Evolutionary conservation across 2,329 filamentous ascomycete species (phyloP), one percentile per base, ranked within the genome.

Genomic region (Diaporthe australafricana): DNA sequence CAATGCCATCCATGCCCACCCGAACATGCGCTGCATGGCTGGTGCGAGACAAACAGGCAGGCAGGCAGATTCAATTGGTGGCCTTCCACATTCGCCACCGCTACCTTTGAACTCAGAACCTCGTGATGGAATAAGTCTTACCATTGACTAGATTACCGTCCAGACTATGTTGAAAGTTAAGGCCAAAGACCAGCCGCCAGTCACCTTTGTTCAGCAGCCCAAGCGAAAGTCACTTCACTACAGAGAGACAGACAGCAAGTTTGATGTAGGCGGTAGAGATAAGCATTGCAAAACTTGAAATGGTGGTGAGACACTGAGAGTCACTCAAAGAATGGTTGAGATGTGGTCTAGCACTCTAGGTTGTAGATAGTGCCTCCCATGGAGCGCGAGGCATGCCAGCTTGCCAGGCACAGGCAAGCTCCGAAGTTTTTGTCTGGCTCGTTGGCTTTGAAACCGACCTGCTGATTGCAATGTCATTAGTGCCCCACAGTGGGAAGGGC

Each of bases 381-480:
- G n/a, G n/a, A n/a, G n/a, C n/a, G n/a, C n/a, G n/a, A 35, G 32
- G 32, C 11, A 25, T 25, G 6, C 3, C 38, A n/a, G n/a, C n/a
- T n/a, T n/a, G n/a, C n/a, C n/a, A n/a, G n/a, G n/a, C n/a, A n/a
- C n/a, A 45, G 60, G 60, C 30, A 65, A 48, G 42, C 45, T 48
- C 57, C 42, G 27, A 48, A 20, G n/a, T 63, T 27, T 12, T 7
- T 63, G 57, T 63, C 57, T 63, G 42, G 47, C 27, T 47, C 22
- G 40, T 25, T 48, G 32, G 60, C 35, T 65, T 65, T 50, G 60
- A 65, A 63, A 65, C 60, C 42, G 50, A 35, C 45, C 14, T 50
- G 60, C 60, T 50, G 60, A 65, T 50, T 65, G 60, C 45, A 65
- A 48, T 65, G 30, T 50, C 30, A 38, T 65, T 65, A 65, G 60